phyloP scores from a whole-genome alignment of 2,329 filamentous ascomycete species.

The Didymellaceae sp. region DNA sequence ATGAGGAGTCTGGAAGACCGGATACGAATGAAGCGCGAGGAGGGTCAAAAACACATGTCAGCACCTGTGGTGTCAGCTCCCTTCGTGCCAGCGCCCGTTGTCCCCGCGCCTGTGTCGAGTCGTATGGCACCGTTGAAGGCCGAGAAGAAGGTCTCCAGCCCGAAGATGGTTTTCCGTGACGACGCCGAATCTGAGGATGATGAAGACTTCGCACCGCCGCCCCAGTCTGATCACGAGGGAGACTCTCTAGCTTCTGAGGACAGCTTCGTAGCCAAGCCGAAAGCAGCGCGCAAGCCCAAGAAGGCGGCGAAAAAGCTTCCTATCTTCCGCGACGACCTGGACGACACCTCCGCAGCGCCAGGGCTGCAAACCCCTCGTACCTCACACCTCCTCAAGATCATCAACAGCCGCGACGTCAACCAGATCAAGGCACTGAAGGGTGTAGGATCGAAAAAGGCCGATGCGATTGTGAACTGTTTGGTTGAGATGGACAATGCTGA shows the following conservation, averaged over 20 bases:
- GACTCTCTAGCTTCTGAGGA: constrained; percentile 48
- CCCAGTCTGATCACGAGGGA: constrained; percentile 43
- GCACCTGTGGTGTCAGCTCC: constrained; percentile 10
- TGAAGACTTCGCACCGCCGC: constrained; percentile 47
- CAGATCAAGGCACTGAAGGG: constrained; percentile 72
- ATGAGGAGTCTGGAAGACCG: constrained; percentile 62
- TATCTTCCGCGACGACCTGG: constrained; percentile 45
- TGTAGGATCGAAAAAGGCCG: constrained; percentile 75
- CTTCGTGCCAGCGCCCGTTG: constrained; percentile 16
- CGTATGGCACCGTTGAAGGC: constrained; percentile 47
- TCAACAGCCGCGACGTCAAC: constrained; percentile 73
- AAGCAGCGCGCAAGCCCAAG: constrained; percentile 43
- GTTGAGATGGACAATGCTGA: constrained; percentile 55
- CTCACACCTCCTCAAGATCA: constrained; percentile 68
- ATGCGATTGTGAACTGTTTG: constrained; percentile 57
- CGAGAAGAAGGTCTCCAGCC: constrained; percentile 27
- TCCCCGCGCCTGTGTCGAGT: constrained; percentile 22
- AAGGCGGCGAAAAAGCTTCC: constrained; percentile 43
- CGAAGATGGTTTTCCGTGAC: constrained; percentile 16
- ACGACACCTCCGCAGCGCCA: constrained; percentile 15
- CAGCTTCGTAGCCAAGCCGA: constrained; percentile 49
- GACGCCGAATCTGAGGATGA: constrained; percentile 47
- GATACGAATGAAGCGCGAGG: constrained; percentile 51
- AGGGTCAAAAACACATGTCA: constrained; percentile 26
- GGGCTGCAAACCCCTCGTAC: constrained; percentile 62